Conservation (phyloP, 139 green algal species). For the Chlorokybus atmophyticus region DNA sequence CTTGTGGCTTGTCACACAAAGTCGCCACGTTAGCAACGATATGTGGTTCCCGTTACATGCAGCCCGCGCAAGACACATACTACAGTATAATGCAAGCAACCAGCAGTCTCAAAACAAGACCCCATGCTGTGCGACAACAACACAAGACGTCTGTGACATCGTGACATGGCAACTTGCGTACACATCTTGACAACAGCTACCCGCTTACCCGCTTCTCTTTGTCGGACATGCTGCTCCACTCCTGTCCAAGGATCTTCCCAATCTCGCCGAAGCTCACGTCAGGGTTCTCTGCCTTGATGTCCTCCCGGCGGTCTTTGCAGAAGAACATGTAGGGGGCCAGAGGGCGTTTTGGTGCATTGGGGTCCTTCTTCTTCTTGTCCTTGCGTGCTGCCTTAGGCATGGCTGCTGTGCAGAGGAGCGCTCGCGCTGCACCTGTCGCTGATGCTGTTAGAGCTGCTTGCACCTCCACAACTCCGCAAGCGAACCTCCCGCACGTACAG, state of each 20-base stretch:
- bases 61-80: background rate
- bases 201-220: slow-evolving; percentile 20
- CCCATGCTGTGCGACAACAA: background rate
- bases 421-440: too few species aligned
- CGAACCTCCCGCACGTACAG: too few species aligned
- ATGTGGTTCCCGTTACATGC: background rate
- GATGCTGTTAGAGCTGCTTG: too few species aligned
- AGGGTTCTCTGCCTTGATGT: slow-evolving; percentile 29
- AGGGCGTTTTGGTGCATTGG: slow-evolving; percentile 45
- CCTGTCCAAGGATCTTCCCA: slow-evolving; percentile 37
- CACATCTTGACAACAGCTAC: background rate
- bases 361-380: slow-evolving; percentile 41
- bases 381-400: slow-evolving; percentile 20
- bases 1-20: background rate
- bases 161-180: background rate
- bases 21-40: background rate
- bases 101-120: background rate
- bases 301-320: slow-evolving; percentile 37
- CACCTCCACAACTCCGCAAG: too few species aligned
- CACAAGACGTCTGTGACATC: background rate
- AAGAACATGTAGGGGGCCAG: slow-evolving; percentile 55
- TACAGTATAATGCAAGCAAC: background rate
- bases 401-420: too few species aligned
- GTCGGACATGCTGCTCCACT: slow-evolving; percentile 27
- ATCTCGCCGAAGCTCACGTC: slow-evolving; percentile 34